Conservation (phyloP, 2,329 filamentous ascomycete species). For the Lecanosticta acicola region DNA sequence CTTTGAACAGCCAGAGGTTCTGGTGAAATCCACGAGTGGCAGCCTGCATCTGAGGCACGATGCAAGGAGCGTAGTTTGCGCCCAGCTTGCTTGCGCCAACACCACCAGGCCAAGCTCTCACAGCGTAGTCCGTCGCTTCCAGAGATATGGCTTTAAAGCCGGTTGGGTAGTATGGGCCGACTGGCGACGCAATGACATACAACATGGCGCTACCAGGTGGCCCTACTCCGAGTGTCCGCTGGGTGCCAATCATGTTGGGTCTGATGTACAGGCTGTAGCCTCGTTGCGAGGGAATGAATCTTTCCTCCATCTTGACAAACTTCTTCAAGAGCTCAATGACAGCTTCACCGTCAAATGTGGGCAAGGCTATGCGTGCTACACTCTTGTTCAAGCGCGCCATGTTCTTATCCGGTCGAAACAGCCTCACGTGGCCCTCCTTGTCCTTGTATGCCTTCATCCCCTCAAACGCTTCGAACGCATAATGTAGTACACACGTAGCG, state of each 20-base stretch:
- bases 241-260: constrained; percentile 95
- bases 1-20: constrained; percentile 95
- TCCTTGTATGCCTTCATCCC: constrained; percentile 99
- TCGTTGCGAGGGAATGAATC: constrained; percentile 75
- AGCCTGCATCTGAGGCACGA: constrained; percentile 90
- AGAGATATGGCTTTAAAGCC: constrained; percentile 96
- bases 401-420: constrained; percentile 94
- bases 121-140: constrained; percentile 89
- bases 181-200: constrained; percentile 91
- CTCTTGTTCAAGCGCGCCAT: constrained; percentile 94
- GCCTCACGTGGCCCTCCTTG: constrained; percentile 65
- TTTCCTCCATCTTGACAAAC: constrained; percentile 73
- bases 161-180: constrained; percentile 96
- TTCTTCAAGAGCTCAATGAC: constrained; percentile 76
- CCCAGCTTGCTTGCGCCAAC: constrained; percentile 98
- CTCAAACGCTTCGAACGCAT: constrained; percentile 96
- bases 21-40: constrained; percentile 91
- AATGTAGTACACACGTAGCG: constrained; percentile 95
- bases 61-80: constrained; percentile 98
- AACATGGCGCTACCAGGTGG: constrained; percentile 88
- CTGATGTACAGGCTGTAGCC: constrained; percentile 95
- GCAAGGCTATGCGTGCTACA: constrained; percentile 82
- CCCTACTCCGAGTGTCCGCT: constrained; percentile 85
- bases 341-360: constrained; percentile 69
- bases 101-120: constrained; percentile 90